Base-by-base conservation (phyloP, 495 filamentous ascomycete species). In the Xylaria scruposa region DNA sequence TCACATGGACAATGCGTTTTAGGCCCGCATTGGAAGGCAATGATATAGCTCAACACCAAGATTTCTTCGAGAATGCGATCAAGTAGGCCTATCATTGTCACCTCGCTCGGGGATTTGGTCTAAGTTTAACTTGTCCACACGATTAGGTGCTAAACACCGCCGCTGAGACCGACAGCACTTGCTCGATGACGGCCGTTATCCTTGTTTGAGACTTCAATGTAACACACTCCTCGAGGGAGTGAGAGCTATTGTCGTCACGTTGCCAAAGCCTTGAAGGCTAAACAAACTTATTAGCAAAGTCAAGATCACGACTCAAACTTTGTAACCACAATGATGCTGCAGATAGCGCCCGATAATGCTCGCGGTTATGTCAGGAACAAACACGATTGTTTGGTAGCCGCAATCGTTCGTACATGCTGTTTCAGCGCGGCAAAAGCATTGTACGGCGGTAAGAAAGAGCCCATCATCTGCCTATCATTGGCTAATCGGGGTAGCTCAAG, bases 351-450 rank as follows among this genome's bases (percentile, higher is more conserved):
- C 12, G 26, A 26, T 10, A 4, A 53, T 51, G 21, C 12, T 19
- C 5, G 36, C 13, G 49, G 12, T 13, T 42, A 10, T 38, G 21
- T 21, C 17, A 46, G 40, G 38, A 29, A 6, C 44, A 53, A 31
- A 15, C 38, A 19, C 36, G 36, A 36, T n/a, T 58, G 65, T 56
- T 1, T 13, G 36, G 65, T 36, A 44, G 53, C 36, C 67, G 53
- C 40, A 3, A 19, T n/a, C 12, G 53, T 47, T 47, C 24, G 4
- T 36, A 21, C 29, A 29, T 44, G 36, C 38, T 8, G 38, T 24
- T 15, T n/a, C 65, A 56, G 65, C 65, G 65, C 65, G 63, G 63
- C 63, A 67, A 67, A 66, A 40, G 31, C 29, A 40, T 13, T 40
- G 49, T 10, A 26, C 17, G 64, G 64, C 47, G 64, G 64, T 17